A percentile compares a stretch with the other conserved stretches of the same genome.
phyloP scores from a whole-genome alignment of 2,329 filamentous ascomycete species.

The Trichophyton simii region DNA sequence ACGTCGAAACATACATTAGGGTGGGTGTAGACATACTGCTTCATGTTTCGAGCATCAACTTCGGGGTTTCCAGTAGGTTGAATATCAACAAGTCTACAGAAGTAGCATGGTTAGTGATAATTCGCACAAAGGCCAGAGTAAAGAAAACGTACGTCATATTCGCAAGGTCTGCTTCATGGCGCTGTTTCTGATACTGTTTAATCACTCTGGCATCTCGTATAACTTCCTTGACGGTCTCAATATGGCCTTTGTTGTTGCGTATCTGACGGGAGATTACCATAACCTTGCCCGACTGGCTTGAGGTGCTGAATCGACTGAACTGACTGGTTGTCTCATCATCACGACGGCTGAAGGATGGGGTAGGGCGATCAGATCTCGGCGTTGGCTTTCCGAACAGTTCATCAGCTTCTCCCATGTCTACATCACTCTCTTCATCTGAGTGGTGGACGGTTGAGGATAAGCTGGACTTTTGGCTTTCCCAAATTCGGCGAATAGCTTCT shows the following conservation, averaged over 20 bases:
- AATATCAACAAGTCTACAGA: slow-evolving; percentile 43
- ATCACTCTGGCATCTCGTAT: slow-evolving; percentile 78
- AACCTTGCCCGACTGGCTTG: slow-evolving; percentile 55
- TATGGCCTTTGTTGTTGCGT: slow-evolving; percentile 51
- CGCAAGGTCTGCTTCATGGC: slow-evolving; percentile 57
- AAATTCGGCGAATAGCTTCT: slow-evolving; percentile 80
- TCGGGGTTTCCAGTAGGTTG: slow-evolving; percentile 56
- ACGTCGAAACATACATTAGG: neutral
- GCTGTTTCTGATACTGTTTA: slow-evolving; percentile 70
- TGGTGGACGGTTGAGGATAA: slow-evolving; percentile 62
- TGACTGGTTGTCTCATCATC: slow-evolving; percentile 71
- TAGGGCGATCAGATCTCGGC: slow-evolving; percentile 50
- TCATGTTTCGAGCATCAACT: slow-evolving; percentile 48
- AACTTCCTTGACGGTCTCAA: slow-evolving; percentile 46
- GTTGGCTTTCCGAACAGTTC: slow-evolving; percentile 43
- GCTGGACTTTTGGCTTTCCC: slow-evolving; percentile 73
- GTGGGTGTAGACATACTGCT: slow-evolving; percentile 35
- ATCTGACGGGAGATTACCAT: slow-evolving; percentile 62
- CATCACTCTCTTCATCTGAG: slow-evolving; percentile 60
- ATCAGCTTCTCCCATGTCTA: slow-evolving; percentile 40
- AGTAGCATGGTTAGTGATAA: slow-evolving; percentile 17
- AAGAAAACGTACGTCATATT: slow-evolving; percentile 53
- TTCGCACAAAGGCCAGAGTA: neutral
- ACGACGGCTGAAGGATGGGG: slow-evolving; percentile 42
- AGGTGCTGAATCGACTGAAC: slow-evolving; percentile 58